Percentiles rank a stretch among this genome's conserved stretches.
Conservation (phyloP, 768 basidiomycete genomes). For the Auricularia sp. region DNA sequence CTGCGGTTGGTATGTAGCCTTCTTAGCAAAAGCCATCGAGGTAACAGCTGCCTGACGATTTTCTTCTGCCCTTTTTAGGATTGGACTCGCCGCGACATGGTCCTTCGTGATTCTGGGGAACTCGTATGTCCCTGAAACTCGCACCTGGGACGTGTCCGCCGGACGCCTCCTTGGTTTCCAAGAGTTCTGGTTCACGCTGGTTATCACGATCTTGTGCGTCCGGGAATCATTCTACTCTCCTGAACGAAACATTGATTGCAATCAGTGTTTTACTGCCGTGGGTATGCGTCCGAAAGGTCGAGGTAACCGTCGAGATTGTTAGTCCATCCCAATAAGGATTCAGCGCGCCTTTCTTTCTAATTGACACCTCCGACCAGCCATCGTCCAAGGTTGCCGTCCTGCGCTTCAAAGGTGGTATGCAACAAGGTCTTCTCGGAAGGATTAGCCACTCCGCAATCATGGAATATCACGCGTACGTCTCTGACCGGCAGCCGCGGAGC, state of each 20-base stretch:
- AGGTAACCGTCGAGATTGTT: slow-evolving; percentile 12
- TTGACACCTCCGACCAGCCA: slow-evolving; percentile 5
- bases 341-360: not conserved
- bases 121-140: slow-evolving; percentile 4
- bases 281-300: slow-evolving; percentile 11
- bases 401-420: slow-evolving; percentile 13
- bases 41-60: not conserved
- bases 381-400: slow-evolving; percentile 11
- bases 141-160: slow-evolving; percentile 8
- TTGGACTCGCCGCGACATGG: slow-evolving; percentile 7
- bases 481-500: not conserved
- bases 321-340: not conserved
- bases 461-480: slow-evolving; percentile 13
- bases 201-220: slow-evolving; percentile 10
- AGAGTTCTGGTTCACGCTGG: slow-evolving; percentile 12
- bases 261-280: slow-evolving; percentile 10
- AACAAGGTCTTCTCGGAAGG: slow-evolving; percentile 13
- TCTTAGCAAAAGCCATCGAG: not conserved
- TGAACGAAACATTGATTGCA: too few relatives aligned
- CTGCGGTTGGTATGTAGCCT: slow-evolving; percentile 8
- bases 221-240: too few relatives aligned
- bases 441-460: slow-evolving; percentile 10
- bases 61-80: slow-evolving; percentile 26
- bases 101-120: slow-evolving; percentile 11
- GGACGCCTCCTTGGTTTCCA: slow-evolving; percentile 6